Conservation (phyloP, 345 rosid species). For the Heritiera littoralis region DNA sequence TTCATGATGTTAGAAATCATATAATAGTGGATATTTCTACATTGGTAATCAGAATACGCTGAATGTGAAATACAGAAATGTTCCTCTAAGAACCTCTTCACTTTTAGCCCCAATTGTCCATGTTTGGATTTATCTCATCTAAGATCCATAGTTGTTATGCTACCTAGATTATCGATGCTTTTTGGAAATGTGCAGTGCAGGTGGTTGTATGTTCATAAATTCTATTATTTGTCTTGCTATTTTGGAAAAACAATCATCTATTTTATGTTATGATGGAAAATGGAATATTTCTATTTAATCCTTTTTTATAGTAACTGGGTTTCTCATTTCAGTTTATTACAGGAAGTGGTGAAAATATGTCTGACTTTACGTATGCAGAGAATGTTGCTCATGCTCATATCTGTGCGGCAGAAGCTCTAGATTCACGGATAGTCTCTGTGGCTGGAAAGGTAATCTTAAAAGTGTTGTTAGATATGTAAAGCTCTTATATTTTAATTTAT, state of each 20-base stretch:
- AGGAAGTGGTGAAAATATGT: constrained; percentile 81
- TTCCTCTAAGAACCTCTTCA: not conserved
- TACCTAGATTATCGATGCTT: not conserved
- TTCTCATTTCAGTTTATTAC: constrained; percentile 76
- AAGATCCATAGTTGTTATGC: not conserved
- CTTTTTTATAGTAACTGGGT: constrained; percentile 33
- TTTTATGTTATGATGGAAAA: constrained; percentile 2
- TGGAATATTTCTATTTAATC: not conserved
- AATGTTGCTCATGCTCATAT: constrained; percentile 86
- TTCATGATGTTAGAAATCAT: not conserved
- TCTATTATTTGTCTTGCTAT: constrained; percentile 3
- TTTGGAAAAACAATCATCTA: not conserved
- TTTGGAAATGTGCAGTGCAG: not conserved
- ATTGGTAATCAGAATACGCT: not conserved
- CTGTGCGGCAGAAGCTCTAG: constrained; percentile 77
- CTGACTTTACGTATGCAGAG: constrained; percentile 87
- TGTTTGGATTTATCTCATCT: constrained; percentile 1
- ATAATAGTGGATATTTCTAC: not conserved
- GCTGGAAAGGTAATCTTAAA: constrained; percentile 82
- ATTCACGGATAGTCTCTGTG: constrained; percentile 58
- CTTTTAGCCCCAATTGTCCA: not conserved
- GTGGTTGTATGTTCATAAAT: not conserved
- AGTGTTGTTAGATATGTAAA: not conserved
- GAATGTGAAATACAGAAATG: not conserved
- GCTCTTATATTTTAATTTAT: not conserved